Conservation (phyloP, 116 monocot species). For the Cymodocea nodosa region DNA sequence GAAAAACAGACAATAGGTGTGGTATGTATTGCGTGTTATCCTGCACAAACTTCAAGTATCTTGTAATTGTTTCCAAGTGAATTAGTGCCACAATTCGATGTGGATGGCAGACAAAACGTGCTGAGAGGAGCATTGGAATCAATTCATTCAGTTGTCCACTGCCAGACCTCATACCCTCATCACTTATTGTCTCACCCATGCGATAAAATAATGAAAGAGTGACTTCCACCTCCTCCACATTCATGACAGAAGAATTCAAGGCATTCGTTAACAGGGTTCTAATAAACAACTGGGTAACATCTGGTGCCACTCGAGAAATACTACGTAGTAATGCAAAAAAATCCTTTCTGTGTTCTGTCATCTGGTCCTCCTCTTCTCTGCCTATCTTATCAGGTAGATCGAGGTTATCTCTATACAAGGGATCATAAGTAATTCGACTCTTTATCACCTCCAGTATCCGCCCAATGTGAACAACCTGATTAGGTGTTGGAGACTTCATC, state of each 20-base stretch:
- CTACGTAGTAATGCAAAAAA: slow-evolving; percentile 53
- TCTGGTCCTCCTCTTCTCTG: slow-evolving; percentile 77
- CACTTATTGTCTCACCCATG: slow-evolving; percentile 61
- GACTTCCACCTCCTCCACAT: slow-evolving; percentile 77
- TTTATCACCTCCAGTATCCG: slow-evolving; percentile 59
- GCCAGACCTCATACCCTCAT: slow-evolving; percentile 62
- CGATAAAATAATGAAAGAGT: slow-evolving; percentile 61
- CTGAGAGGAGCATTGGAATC: slow-evolving; percentile 61
- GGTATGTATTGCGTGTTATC: slow-evolving; percentile 74
- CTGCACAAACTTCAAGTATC: slow-evolving; percentile 88
- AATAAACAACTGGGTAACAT: slow-evolving; percentile 58
- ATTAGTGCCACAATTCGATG: slow-evolving; percentile 76
- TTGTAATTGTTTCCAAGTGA: slow-evolving; percentile 68
- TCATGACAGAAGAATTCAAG: slow-evolving; percentile 32
- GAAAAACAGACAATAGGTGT: slow-evolving; percentile 46
- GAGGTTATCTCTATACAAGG: slow-evolving; percentile 55
- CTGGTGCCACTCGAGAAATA: slow-evolving; percentile 58
- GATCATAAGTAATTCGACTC: slow-evolving; percentile 46
- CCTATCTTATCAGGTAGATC: slow-evolving; percentile 77
- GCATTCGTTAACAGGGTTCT: slow-evolving; percentile 35
- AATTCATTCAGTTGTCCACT: slow-evolving; percentile 56
- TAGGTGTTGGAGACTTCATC: slow-evolving; percentile 54
- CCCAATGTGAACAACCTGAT: slow-evolving; percentile 45
- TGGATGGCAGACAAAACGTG: slow-evolving; percentile 62
- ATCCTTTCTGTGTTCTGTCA: slow-evolving; percentile 70